Evolutionary conservation across 2,329 filamentous ascomycete genomes (phyloP).

Genomic region (Graphilbum sp.): DNA sequence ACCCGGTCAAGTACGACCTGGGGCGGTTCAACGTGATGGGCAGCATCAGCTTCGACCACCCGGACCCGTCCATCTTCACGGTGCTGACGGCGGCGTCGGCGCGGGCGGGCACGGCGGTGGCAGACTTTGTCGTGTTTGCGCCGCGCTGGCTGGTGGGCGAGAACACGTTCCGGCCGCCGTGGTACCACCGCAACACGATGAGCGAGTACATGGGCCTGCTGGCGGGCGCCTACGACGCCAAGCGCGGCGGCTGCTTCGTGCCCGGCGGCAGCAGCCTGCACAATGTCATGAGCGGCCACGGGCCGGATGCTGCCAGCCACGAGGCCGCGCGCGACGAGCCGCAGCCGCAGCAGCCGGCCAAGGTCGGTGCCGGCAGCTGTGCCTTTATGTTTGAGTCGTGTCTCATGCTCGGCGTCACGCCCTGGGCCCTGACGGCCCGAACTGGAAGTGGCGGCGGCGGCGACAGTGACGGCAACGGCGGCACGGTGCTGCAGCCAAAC

Average conservation of each 20-base stretch:
- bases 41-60: constrained; percentile 58
- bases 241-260: constrained; percentile 39
- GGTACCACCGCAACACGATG: constrained; percentile 56
- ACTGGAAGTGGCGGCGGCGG: background rate
- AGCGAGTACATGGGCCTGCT: constrained; percentile 49
- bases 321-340: constrained; percentile 39
- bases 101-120: constrained; percentile 44
- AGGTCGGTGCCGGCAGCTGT: constrained; percentile 44
- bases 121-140: constrained; percentile 59
- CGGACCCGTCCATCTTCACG: constrained; percentile 64
- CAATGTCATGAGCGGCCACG: constrained; percentile 55
- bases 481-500: constrained; percentile 37
- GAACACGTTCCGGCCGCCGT: constrained; percentile 55
- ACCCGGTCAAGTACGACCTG: constrained; percentile 69
- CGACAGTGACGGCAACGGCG: background rate
- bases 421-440: constrained; percentile 42
- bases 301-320: constrained; percentile 40
- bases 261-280: constrained; percentile 47
- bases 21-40: constrained; percentile 63
- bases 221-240: constrained; percentile 43
- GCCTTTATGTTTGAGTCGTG: constrained; percentile 57
- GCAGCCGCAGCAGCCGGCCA: constrained; percentile 28
- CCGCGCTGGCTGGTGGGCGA: constrained; percentile 55
- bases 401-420: constrained; percentile 54
- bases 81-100: constrained; percentile 49